Evolutionary conservation across 75 land plant genomes (phyloP).

Genomic region (Chamaecyparis obtusa): DNA sequence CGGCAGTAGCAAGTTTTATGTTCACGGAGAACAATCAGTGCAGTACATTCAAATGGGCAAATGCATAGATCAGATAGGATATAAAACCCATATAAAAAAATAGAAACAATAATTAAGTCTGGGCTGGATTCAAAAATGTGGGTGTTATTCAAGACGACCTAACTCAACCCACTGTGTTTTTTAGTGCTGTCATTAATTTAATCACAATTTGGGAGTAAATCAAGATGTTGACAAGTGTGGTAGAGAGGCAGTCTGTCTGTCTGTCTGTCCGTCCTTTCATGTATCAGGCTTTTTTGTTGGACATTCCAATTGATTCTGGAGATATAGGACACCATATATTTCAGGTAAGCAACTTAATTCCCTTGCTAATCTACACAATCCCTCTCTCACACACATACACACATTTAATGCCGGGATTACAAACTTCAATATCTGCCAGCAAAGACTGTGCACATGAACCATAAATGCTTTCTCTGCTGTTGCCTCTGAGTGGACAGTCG

Average conservation of each 20-base stretch:
- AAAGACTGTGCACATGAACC: constrained; percentile 8
- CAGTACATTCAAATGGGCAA: constrained; percentile 7
- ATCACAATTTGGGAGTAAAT: neutral
- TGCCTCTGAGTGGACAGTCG: constrained; percentile 4
- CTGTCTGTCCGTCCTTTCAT: neutral
- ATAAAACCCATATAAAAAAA: neutral
- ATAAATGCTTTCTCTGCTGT: constrained; percentile 10
- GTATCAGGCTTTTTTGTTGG: constrained; percentile 11
- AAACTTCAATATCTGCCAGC: constrained; percentile 9
- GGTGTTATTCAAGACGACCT: neutral
- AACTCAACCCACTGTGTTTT: neutral
- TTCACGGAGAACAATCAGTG: neutral
- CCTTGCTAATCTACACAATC: constrained; percentile 8
- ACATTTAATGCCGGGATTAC: neutral
- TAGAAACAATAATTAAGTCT: neutral
- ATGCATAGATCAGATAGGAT: neutral
- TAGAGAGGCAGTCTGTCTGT: neutral
- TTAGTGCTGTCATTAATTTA: neutral
- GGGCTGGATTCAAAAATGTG: neutral
- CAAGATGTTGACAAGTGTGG: constrained; percentile 12
- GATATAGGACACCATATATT: constrained; percentile 14
- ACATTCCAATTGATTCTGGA: constrained; percentile 13
- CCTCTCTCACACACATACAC: neutral
- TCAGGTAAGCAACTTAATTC: constrained; percentile 10
- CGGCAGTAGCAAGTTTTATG: constrained; percentile 6